These are phyloP conservation scores for Raffaelea deltoideospora DNA, from an alignment of 2,329 filamentous ascomycete species.

Conservation along the genomic window DNA sequence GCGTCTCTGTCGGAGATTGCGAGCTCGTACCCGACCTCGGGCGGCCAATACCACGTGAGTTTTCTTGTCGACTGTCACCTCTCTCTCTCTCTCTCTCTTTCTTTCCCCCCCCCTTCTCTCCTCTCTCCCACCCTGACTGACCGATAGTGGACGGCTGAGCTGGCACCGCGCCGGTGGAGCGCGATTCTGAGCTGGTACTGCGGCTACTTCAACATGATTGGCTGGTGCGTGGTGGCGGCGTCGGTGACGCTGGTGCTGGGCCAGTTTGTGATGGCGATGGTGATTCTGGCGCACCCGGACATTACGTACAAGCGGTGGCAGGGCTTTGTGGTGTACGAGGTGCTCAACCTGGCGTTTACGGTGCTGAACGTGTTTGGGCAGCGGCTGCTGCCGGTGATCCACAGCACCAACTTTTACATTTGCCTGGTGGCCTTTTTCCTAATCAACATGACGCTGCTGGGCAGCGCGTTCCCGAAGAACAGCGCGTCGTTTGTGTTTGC, in stretches of 20 bases:
- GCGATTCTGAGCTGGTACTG: not conserved
- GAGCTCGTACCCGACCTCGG: not conserved
- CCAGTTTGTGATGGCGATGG: not conserved
- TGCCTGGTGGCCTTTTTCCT: not conserved
- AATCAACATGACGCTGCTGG: not conserved
- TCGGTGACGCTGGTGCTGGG: not conserved
- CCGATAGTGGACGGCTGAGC: not conserved
- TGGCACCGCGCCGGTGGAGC: not conserved
- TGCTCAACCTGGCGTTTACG: not conserved
- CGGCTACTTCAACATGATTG: not conserved
- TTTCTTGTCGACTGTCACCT: too few species aligned
- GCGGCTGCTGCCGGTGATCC: not conserved
- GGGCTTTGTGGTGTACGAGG: not conserved
- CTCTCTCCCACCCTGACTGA: not conserved
- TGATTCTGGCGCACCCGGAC: not conserved
- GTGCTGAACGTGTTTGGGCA: not conserved
- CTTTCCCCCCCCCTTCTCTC: too few species aligned
- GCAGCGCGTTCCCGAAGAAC: not conserved
- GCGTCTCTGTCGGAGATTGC: not conserved
- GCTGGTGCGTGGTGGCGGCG: not conserved
- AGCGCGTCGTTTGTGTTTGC: too few species aligned
- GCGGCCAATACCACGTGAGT: not conserved
- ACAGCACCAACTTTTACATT: not conserved
- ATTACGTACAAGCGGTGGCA: not conserved
- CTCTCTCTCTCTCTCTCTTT: too few species aligned